Percentiles rank a stretch among this genome's conserved stretches.
These are phyloP conservation scores for Trifolium pratense DNA, from an alignment of 306 rosid species.

Conservation along the genomic window DNA sequence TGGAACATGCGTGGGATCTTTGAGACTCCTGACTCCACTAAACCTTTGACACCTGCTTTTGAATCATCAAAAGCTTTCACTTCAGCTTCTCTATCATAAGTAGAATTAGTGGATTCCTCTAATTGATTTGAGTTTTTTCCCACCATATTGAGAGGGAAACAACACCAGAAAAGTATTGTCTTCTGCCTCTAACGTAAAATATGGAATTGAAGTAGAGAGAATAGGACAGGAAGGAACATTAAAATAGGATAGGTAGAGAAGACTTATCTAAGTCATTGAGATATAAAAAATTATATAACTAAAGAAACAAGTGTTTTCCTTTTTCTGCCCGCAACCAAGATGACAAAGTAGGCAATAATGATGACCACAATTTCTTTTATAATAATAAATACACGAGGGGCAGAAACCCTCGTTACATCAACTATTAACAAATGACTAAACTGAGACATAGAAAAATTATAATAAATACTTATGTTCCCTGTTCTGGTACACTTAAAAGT, in stretches of 20 bases:
- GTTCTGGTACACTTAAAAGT: too few species aligned
- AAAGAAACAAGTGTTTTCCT: neutral
- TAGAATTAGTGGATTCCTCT: neutral
- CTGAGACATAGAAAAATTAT: too few species aligned
- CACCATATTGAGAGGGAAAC: neutral
- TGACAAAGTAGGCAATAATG: neutral
- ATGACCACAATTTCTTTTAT: too few species aligned
- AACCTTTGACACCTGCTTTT: neutral
- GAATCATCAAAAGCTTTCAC: neutral
- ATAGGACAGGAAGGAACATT: too few species aligned
- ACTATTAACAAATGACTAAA: too few species aligned
- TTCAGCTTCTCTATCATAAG: neutral
- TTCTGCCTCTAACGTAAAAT: neutral
- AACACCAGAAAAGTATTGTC: neutral
- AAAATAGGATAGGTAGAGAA: neutral
- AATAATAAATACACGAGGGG: too few species aligned
- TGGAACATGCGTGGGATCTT: neutral
- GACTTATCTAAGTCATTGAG: neutral
- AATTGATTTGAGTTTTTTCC: neutral
- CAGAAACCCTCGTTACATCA: too few species aligned
- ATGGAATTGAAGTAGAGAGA: neutral
- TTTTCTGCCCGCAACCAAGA: neutral
- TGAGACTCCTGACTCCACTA: neutral
- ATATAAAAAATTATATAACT: neutral
- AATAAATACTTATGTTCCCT: too few species aligned